Percentiles rank a stretch among this genome's conserved stretches.
Evolutionary conservation across 257 asterid species (phyloP).

Genomic region (Nicotiana benthamiana): DNA sequence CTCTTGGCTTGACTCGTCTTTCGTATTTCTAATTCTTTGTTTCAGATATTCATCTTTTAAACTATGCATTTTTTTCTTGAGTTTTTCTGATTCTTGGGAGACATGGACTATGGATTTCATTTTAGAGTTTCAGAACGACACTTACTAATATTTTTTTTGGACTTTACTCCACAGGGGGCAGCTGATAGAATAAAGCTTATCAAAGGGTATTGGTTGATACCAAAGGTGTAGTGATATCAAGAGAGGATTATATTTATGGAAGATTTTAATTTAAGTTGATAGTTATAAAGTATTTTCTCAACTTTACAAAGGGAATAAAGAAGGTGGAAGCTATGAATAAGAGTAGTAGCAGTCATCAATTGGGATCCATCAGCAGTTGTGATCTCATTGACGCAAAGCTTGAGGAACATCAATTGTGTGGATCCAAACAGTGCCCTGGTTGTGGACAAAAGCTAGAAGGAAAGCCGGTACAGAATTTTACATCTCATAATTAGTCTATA

Average conservation of each 20-base stretch:
- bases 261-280: not conserved
- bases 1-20: too few species aligned
- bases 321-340: slow-evolving; percentile 37
- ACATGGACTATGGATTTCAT: too few species aligned
- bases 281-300: not conserved
- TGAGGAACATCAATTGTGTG: slow-evolving; percentile 90
- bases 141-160: too few species aligned
- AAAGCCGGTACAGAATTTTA: slow-evolving; percentile 54
- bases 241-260: not conserved
- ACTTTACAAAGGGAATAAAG: not conserved
- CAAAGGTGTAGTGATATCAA: not conserved
- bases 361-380: slow-evolving; percentile 65
- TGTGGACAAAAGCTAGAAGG: slow-evolving; percentile 94
- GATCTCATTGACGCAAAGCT: slow-evolving; percentile 96
- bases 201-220: not conserved
- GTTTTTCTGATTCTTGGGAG: too few species aligned
- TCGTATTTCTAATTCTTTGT: too few species aligned
- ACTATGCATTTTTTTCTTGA: too few species aligned
- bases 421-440: slow-evolving; percentile 94
- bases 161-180: too few species aligned
- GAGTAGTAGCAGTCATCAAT: slow-evolving; percentile 29
- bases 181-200: not conserved
- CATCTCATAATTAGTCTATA: slow-evolving; percentile 1
- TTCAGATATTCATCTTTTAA: too few species aligned
- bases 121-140: too few species aligned